A percentile compares a stretch with the other conserved stretches of the same genome.
These are phyloP conservation scores for Schrenkiella parvula DNA, from an alignment of 345 rosid species.

Conservation along the genomic window DNA sequence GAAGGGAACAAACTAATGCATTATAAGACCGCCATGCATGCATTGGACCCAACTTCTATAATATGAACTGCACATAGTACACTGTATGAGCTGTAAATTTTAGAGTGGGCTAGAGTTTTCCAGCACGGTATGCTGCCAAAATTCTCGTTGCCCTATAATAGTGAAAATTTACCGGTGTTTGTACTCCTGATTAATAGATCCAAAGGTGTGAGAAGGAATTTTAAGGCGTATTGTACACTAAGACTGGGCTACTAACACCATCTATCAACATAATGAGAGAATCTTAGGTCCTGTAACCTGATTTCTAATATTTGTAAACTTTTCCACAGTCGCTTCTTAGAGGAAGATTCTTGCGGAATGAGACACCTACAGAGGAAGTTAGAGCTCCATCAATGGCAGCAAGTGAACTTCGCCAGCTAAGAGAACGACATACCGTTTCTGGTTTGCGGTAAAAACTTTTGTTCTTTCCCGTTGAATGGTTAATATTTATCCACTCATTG, in stretches of 20 bases:
- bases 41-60: neutral
- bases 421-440: slow-evolving; percentile 2
- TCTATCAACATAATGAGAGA: neutral
- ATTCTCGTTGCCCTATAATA: neutral
- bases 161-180: neutral
- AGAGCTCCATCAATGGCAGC: slow-evolving; percentile 9
- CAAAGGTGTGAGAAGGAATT: neutral
- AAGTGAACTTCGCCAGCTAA: neutral
- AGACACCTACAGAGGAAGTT: slow-evolving; percentile 3
- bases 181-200: neutral
- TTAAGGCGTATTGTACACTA: neutral
- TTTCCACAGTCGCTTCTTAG: neutral
- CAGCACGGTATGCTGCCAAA: neutral
- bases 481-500: neutral
- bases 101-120: neutral
- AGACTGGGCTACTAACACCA: neutral
- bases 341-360: neutral
- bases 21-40: neutral
- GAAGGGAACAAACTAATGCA: neutral
- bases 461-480: neutral
- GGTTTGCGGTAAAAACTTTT: neutral
- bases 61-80: neutral
- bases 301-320: neutral
- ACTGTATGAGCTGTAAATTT: neutral
- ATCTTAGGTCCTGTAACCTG: neutral